Conservation (phyloP, 208 protist species). For the Tetramitus jugosus region DNA sequence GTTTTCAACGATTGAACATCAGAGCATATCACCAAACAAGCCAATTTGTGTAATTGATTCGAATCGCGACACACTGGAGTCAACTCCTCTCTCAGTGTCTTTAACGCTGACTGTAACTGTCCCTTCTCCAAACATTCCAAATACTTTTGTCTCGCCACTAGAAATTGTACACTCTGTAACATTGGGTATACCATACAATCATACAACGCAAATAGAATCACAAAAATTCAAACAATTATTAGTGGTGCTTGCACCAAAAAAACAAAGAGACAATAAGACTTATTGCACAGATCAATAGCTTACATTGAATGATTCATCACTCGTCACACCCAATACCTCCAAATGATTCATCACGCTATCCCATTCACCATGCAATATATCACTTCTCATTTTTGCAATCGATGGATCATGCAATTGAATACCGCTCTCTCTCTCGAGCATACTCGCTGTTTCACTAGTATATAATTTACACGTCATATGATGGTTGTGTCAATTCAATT, state of each 20-base stretch:
- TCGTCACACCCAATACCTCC: neutral
- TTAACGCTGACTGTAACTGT: neutral
- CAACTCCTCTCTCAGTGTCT: neutral
- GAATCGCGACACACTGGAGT: neutral
- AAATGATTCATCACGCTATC: neutral
- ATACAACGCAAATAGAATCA: no score
- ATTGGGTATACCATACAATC: no score
- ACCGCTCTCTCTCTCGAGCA: neutral
- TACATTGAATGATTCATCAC: neutral
- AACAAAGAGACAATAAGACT: no score
- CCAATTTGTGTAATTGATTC: neutral
- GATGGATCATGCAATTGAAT: neutral
- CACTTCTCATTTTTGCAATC: neutral
- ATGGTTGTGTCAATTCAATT: no score
- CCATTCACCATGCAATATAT: slow-evolving; percentile 2
- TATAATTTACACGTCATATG: no score
- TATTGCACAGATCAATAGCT: neutral
- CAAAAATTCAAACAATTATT: no score
- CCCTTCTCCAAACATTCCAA: neutral
- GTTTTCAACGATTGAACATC: neutral
- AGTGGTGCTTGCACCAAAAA: no score
- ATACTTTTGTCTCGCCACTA: slow-evolving; percentile 13
- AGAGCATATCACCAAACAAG: neutral
- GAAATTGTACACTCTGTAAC: neutral
- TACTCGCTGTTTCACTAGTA: neutral